Percentiles rank a stretch among this genome's conserved stretches.
phyloP scores from a whole-genome alignment of 768 basidiomycete species.

The Cystofilobasidium ferigula region DNA sequence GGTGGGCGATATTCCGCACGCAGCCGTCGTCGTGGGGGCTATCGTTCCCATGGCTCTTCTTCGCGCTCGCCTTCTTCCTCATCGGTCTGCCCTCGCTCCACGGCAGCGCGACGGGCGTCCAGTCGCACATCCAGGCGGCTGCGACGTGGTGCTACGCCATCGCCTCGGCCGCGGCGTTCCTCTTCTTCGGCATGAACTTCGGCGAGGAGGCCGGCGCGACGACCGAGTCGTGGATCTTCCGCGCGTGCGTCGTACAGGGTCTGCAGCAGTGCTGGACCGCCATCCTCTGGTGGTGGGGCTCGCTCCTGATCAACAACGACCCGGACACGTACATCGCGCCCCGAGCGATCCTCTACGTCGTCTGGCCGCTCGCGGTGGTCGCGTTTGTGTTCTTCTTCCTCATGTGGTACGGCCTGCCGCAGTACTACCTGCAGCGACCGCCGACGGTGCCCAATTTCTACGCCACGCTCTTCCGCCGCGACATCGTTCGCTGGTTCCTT shows the following conservation, averaged over 20 bases:
- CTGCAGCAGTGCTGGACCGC: conserved; percentile 82
- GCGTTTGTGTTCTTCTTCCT: conserved; percentile 67
- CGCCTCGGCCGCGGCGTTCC: conserved; percentile 83
- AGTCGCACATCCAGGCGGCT: conserved; percentile 40
- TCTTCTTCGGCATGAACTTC: conserved; percentile 72
- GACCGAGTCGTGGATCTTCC: conserved; percentile 82
- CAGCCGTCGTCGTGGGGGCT: conserved; percentile 80
- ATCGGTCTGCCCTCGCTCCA: conserved; percentile 73
- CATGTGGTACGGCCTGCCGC: conserved; percentile 76
- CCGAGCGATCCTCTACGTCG: conserved; percentile 59
- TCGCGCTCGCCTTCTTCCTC: conserved; percentile 77
- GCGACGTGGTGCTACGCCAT: conserved; percentile 84
- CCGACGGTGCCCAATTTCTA: conserved; percentile 91
- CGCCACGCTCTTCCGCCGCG: conserved; percentile 74
- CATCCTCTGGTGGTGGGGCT: conserved; percentile 92
- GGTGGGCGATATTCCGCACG: conserved; percentile 63
- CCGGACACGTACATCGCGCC: conserved; percentile 51
- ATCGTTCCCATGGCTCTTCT: conserved; percentile 81
- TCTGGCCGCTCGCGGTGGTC: conserved; percentile 70
- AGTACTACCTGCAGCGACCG: conserved; percentile 45
- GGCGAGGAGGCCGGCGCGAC: conserved; percentile 97
- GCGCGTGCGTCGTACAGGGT: conserved; percentile 86
- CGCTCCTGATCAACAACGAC: conserved; percentile 50
- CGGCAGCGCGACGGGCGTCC: conserved; percentile 42
- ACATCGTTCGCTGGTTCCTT: conserved; percentile 89